phyloP scores from a whole-genome alignment of 495 filamentous ascomycete genomes.

The Neurospora sp. region DNA sequence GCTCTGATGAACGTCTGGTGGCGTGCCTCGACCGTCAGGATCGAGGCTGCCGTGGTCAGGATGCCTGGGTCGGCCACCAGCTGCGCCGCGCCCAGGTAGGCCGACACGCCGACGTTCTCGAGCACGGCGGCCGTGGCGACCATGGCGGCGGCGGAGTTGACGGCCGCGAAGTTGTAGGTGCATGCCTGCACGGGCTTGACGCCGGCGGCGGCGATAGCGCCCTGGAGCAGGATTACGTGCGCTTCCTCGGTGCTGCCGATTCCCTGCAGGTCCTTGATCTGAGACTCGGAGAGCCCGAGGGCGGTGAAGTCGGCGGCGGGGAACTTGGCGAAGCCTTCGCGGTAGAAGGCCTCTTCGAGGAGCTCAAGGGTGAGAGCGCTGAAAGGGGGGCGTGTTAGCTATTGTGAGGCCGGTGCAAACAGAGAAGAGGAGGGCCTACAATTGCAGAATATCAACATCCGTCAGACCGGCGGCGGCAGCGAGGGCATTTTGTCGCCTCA shows the following conservation, averaged over 20 bases:
- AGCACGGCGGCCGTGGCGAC: conserved; percentile 49
- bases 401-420: background rate
- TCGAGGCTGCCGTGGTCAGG: conserved; percentile 47
- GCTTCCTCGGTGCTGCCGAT: conserved; percentile 46
- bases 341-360: conserved; percentile 54
- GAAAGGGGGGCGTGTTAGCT: conserved; percentile 12
- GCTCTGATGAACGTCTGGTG: conserved; percentile 52
- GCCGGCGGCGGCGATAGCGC: conserved; percentile 44
- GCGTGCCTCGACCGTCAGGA: conserved; percentile 51
- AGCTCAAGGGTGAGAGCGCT: conserved; percentile 57
- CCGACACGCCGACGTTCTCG: conserved; percentile 52
- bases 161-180: conserved; percentile 54
- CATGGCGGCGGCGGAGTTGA: conserved; percentile 45
- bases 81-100: conserved; percentile 54
- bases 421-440: conserved; percentile 36
- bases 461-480: conserved; percentile 42
- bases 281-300: conserved; percentile 39
- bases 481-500: conserved; percentile 43
- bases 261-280: conserved; percentile 40
- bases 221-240: conserved; percentile 48
- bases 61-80: conserved; percentile 42
- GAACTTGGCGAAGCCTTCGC: conserved; percentile 51
- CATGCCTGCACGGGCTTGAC: conserved; percentile 48
- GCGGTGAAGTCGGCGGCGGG: conserved; percentile 46
- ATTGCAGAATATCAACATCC: conserved; percentile 62